phyloP scores from a whole-genome alignment of 139 green algal genomes.

The Spirogloea muscicola region DNA sequence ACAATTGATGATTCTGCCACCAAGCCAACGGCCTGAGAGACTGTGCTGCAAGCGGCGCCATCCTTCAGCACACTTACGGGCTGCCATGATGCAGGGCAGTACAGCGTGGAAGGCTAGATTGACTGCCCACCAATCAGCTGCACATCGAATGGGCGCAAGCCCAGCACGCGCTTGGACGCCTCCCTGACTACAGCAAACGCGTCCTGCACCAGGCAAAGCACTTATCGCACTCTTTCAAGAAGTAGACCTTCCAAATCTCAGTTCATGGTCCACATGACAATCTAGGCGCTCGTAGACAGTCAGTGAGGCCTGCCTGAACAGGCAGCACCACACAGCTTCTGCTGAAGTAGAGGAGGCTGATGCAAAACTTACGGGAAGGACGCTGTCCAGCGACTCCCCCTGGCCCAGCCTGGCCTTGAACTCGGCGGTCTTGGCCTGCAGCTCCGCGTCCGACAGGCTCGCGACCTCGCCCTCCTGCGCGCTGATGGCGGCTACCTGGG shows the following conservation, averaged over 20 bases:
- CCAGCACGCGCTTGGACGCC: constrained; percentile 81
- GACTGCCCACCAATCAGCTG: constrained; percentile 96
- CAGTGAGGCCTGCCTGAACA: not conserved
- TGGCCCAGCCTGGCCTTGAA: not conserved
- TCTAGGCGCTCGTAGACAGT: too few relatives aligned
- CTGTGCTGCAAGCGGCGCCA: too few relatives aligned
- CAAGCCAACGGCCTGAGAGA: too few relatives aligned
- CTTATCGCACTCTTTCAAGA: not conserved
- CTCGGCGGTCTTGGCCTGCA: not conserved
- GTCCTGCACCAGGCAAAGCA: constrained; percentile 6
- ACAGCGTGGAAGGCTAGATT: too few relatives aligned
- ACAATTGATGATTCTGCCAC: not conserved
- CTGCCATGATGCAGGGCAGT: too few relatives aligned
- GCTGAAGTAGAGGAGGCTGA: not conserved
- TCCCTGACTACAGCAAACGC: constrained; percentile 77
- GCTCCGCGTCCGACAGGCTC: not conserved
- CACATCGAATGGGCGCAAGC: constrained; percentile 92
- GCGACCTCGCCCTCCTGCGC: not conserved
- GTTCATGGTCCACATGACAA: too few relatives aligned
- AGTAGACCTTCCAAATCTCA: not conserved
- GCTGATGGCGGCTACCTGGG: not conserved
- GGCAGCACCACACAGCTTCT: not conserved
- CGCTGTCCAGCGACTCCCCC: constrained; percentile 4
- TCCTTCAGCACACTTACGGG: too few relatives aligned
- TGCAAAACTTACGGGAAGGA: not conserved